phyloP scores from a whole-genome alignment of 331 rosid species.

The Rosa hybrid region DNA sequence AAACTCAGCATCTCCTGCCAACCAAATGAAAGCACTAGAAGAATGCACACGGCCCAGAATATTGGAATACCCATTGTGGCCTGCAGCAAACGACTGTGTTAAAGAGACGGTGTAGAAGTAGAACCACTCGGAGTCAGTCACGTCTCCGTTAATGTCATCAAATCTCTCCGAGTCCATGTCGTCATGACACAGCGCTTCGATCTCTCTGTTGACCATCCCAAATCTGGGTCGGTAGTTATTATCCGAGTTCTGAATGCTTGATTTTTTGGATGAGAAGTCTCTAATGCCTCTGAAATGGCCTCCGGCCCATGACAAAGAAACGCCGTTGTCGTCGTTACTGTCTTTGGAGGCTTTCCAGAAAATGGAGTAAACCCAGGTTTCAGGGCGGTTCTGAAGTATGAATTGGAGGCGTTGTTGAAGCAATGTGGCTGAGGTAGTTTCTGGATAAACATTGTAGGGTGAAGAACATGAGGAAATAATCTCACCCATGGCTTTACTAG shows the following conservation, averaged over 20 bases:
- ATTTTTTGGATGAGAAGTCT: background rate
- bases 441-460: slow-evolving; percentile 13
- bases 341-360: slow-evolving; percentile 47
- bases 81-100: slow-evolving; percentile 14
- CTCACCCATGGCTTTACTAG: slow-evolving; percentile 10
- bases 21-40: slow-evolving; percentile 45
- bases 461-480: slow-evolving; percentile 25
- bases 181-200: background rate
- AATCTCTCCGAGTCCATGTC: slow-evolving; percentile 3
- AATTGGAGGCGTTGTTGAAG: slow-evolving; percentile 49
- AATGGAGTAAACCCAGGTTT: slow-evolving; percentile 59
- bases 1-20: slow-evolving; percentile 32
- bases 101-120: slow-evolving; percentile 33
- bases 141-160: background rate
- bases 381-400: slow-evolving; percentile 42
- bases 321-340: background rate
- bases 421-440: slow-evolving; percentile 1
- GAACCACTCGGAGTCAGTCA: slow-evolving; percentile 36
- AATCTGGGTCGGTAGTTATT: background rate
- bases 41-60: slow-evolving; percentile 35
- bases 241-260: background rate
- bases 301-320: slow-evolving; percentile 36
- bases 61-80: background rate
- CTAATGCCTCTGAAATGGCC: slow-evolving; percentile 44
- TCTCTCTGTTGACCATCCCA: slow-evolving; percentile 6